These are phyloP conservation scores for Acephala macrosclerotiorum DNA, from an alignment of 2,329 filamentous ascomycete genomes.

Conservation along the genomic window DNA sequence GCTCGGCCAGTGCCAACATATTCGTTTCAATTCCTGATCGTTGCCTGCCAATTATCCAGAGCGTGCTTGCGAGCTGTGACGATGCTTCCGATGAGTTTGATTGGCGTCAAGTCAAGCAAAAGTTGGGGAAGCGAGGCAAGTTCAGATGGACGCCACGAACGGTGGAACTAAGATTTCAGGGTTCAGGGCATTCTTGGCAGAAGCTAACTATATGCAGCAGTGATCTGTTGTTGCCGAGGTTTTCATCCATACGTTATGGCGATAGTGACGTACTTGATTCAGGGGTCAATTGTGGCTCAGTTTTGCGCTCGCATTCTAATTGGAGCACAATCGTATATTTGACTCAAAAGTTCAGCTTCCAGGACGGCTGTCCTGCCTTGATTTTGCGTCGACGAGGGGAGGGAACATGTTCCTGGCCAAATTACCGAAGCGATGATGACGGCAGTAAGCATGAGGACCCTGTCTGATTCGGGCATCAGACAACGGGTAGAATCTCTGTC, in stretches of 20 bases:
- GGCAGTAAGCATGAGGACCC: not conserved
- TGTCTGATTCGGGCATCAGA: slow-evolving; percentile 11
- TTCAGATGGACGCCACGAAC: slow-evolving; percentile 10
- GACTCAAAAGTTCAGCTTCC: not conserved
- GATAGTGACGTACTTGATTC: slow-evolving; percentile 18
- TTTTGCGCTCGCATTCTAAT: slow-evolving; percentile 2
- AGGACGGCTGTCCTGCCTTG: not conserved
- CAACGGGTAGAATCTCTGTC: slow-evolving; percentile 4
- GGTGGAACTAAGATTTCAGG: slow-evolving; percentile 19
- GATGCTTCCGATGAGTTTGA: not conserved
- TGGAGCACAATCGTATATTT: slow-evolving; percentile 5
- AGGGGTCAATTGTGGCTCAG: slow-evolving; percentile 18
- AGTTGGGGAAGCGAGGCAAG: slow-evolving; percentile 11
- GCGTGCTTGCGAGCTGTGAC: not conserved
- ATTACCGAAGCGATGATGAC: not conserved
- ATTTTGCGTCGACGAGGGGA: not conserved
- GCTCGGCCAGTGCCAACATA: slow-evolving; percentile 17
- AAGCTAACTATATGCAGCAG: not conserved
- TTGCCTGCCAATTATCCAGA: not conserved
- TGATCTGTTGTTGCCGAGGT: slow-evolving; percentile 11
- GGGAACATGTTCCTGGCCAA: not conserved
- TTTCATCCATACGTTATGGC: not conserved
- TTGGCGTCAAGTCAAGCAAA: not conserved
- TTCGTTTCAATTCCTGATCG: slow-evolving; percentile 13
- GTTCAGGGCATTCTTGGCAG: slow-evolving; percentile 9